A percentile compares a stretch with the other conserved stretches of the same genome.
Conservation (phyloP, 2,329 filamentous ascomycete species). For the Orbilia quercus region DNA sequence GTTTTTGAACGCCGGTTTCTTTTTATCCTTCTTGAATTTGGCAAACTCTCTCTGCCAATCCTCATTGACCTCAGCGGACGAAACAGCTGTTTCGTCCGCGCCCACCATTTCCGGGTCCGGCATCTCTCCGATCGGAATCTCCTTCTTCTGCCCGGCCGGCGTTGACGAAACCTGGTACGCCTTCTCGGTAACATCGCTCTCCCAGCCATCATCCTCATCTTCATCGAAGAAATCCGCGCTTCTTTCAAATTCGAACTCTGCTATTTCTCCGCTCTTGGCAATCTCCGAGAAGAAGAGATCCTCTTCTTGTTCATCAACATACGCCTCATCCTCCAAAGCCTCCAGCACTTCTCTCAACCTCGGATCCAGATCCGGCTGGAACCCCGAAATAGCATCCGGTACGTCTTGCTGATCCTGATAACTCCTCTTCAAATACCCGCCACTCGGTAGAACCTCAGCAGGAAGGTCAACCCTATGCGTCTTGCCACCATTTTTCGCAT, state of each 20-base stretch:
- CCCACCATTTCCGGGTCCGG: constrained; percentile 63
- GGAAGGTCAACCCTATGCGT: constrained; percentile 66
- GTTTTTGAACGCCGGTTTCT: constrained; percentile 59
- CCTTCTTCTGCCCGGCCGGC: constrained; percentile 63
- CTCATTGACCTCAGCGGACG: constrained; percentile 69
- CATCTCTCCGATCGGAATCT: constrained; percentile 61
- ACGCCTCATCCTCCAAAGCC: constrained; percentile 61
- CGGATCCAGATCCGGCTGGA: constrained; percentile 98
- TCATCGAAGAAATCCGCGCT: constrained; percentile 75
- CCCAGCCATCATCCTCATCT: constrained; percentile 85
- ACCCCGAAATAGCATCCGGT: constrained; percentile 89
- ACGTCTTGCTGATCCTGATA: constrained; percentile 95
- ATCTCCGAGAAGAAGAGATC: constrained; percentile 83
- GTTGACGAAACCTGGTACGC: constrained; percentile 70
- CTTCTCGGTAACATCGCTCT: constrained; percentile 91
- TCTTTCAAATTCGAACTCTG: constrained; percentile 75
- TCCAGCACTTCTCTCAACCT: constrained; percentile 66
- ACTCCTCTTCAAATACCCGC: constrained; percentile 78
- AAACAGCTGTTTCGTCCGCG: constrained; percentile 69
- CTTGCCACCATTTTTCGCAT: constrained; percentile 62
- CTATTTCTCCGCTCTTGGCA: constrained; percentile 57
- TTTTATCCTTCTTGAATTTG: constrained; percentile 88
- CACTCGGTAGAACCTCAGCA: constrained; percentile 79
- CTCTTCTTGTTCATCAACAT: constrained; percentile 58
- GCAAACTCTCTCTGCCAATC: constrained; percentile 94